Evolutionary conservation across 75 land plant species (phyloP), one percentile per base, ranked within the genome.

Genomic region (Selaginella moellendorffii): DNA sequence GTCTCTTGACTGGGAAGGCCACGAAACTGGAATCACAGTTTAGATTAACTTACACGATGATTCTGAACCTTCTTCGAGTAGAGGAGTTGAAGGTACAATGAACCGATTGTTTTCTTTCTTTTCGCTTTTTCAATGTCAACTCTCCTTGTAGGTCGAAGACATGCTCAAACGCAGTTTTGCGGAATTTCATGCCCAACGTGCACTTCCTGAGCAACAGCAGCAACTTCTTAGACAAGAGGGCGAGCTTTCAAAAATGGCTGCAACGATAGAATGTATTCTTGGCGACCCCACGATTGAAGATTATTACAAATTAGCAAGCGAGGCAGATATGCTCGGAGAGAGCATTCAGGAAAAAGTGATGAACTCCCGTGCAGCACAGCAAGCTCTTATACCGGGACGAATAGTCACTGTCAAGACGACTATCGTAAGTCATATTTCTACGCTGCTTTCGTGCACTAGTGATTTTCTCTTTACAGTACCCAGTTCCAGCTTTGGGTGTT

Each of bases 121-220:
- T 67, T 58, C 63, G 46, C 14, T 59, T 62, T 5, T 36, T 36
- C 5, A 36, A 36, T 36, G 14, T 14, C 5, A 5, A 5, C 5
- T 36, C 46, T 36, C 5, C 14, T 5, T 80, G 68, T 72, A 93
- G 98, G 87, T 93, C 2, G 98, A 93, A 71, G 98, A 93, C 79
- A 93, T 93, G 98, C 63, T 93, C 64, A 93, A 93, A 66, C 80
- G 98, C 67, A 93, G 98, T 67, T 93, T 93, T 83, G 98, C 96
- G 27, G 98, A 93, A 70, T 93, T 89, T 63, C 96, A 93, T 80
- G 83, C 98, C 42, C 98, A 93, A 52, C 85, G 88, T 64, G 83
- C 93, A 54, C 81, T 93, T 53, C 96, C 96, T 24, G 90, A 89
- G 54, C 76, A 83, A 56, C 79, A 89, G 59, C 80, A 78, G 59